phyloP scores from a whole-genome alignment of 2,329 filamentous ascomycete genomes.

The Atkinsonella hypoxylon region DNA sequence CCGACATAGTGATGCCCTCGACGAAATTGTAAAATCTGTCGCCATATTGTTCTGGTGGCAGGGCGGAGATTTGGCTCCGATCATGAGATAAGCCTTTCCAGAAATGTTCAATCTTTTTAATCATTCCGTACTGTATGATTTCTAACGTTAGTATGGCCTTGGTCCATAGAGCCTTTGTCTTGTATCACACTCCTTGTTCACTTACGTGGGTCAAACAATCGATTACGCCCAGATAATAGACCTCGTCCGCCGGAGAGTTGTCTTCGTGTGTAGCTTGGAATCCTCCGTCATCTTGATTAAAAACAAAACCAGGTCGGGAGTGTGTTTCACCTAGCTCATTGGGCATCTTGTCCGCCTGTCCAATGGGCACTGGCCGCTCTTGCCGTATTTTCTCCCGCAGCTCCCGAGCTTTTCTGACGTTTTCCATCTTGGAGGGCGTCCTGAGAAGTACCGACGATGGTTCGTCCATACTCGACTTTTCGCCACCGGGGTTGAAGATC shows the following conservation, averaged over 20 bases:
- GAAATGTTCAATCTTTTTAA: conserved; percentile 93
- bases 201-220: conserved; percentile 94
- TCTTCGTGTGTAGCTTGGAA: conserved; percentile 89
- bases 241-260: conserved; percentile 71
- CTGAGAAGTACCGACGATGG: conserved; percentile 58
- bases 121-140: conserved; percentile 64
- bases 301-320: conserved; percentile 60
- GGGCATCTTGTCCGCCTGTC: conserved; percentile 78
- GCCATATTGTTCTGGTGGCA: conserved; percentile 82
- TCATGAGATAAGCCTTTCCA: conserved; percentile 87
- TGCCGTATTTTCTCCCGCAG: conserved; percentile 84
- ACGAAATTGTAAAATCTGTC: conserved; percentile 93
- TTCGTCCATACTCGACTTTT: conserved; percentile 44
- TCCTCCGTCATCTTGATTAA: conserved; percentile 89
- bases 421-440: conserved; percentile 90
- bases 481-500: conserved; percentile 84
- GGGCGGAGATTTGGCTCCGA: conserved; percentile 79
- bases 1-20: conserved; percentile 77
- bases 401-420: conserved; percentile 79
- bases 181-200: conserved; percentile 13
- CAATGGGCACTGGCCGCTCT: conserved; percentile 88
- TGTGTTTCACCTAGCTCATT: conserved; percentile 71
- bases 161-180: too few relatives aligned
- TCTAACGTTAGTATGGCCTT: background rate
- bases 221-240: conserved; percentile 97